Conservation (phyloP, 768 basidiomycete genomes). For the Cystobasidiopsis lactophilus region DNA sequence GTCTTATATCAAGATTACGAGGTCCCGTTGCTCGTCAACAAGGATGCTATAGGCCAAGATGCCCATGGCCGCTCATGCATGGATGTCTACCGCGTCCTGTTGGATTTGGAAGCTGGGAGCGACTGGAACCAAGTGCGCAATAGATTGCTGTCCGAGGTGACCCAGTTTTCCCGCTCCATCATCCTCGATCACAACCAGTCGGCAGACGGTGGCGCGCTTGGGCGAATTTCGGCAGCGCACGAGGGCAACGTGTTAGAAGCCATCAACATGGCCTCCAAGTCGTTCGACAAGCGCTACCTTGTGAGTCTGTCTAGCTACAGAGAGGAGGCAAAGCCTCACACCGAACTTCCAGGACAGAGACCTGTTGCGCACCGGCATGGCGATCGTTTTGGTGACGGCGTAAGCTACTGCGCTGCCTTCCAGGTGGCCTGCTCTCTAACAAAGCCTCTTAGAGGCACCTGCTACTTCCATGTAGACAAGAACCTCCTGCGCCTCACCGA, state of each 20-base stretch:
- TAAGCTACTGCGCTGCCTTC: too few species aligned
- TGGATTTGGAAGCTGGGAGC: conserved; percentile 64
- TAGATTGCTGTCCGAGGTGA: conserved; percentile 54
- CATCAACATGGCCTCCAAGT: conserved; percentile 73
- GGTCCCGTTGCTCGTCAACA: conserved; percentile 37
- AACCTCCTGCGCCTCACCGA: conserved; percentile 74
- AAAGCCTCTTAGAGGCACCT: conserved; percentile 55
- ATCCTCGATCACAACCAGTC: conserved; percentile 35
- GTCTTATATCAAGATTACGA: conserved; percentile 62
- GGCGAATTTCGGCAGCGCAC: conserved; percentile 61
- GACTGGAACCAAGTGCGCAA: conserved; percentile 77
- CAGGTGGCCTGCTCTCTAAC: too few species aligned
- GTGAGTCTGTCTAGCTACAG: not conserved
- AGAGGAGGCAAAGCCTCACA: too few species aligned
- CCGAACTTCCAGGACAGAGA: conserved; percentile 42
- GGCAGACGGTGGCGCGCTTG: conserved; percentile 34
- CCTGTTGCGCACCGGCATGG: conserved; percentile 62
- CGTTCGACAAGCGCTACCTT: conserved; percentile 81
- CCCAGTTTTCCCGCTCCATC: conserved; percentile 41
- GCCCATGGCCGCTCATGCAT: conserved; percentile 32
- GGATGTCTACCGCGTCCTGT: conserved; percentile 72
- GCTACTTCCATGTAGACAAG: conserved; percentile 80
- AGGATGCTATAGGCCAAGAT: conserved; percentile 47
- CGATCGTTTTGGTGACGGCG: conserved; percentile 68
- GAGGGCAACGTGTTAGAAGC: conserved; percentile 92